These are phyloP conservation scores for Pisolithus tinctorius DNA, from an alignment of 768 basidiomycete genomes.

Conservation along the genomic window DNA sequence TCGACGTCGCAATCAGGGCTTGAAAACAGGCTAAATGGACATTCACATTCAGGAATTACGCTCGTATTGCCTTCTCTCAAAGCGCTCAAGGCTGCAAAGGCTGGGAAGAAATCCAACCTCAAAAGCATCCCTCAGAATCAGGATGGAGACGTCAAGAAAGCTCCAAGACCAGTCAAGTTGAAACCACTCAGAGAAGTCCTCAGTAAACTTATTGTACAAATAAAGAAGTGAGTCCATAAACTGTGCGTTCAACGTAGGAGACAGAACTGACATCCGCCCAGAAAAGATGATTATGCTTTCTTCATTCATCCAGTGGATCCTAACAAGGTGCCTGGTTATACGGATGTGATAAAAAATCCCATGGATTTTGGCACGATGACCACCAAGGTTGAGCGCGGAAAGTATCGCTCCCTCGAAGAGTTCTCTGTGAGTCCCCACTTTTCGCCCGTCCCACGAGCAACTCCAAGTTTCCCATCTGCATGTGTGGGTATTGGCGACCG, in stretches of 20 bases:
- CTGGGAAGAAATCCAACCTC: slow-evolving; percentile 40
- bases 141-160: slow-evolving; percentile 28
- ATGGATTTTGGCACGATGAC: slow-evolving; percentile 93
- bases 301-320: slow-evolving; percentile 65
- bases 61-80: slow-evolving; percentile 65
- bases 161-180: slow-evolving; percentile 57
- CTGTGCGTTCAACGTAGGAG: too few relatives aligned
- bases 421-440: slow-evolving; percentile 51
- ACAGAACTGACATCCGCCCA: slow-evolving; percentile 10
- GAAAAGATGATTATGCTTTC: slow-evolving; percentile 84
- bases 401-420: slow-evolving; percentile 75
- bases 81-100: slow-evolving; percentile 51
- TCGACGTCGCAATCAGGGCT: slow-evolving; percentile 22
- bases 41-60: slow-evolving; percentile 44
- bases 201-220: slow-evolving; percentile 57
- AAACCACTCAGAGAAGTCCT: slow-evolving; percentile 77
- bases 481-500: not conserved
- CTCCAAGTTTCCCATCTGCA: not conserved
- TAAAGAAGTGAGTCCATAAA: slow-evolving; percentile 56
- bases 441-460: too few relatives aligned
- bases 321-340: slow-evolving; percentile 52
- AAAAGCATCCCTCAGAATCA: slow-evolving; percentile 19
- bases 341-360: slow-evolving; percentile 68
- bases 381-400: slow-evolving; percentile 66
- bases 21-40: slow-evolving; percentile 9